Percentiles rank a stretch among this genome's conserved stretches.
Conservation (phyloP, 805 yeast species). For the Zygoascus flipseniorum region DNA sequence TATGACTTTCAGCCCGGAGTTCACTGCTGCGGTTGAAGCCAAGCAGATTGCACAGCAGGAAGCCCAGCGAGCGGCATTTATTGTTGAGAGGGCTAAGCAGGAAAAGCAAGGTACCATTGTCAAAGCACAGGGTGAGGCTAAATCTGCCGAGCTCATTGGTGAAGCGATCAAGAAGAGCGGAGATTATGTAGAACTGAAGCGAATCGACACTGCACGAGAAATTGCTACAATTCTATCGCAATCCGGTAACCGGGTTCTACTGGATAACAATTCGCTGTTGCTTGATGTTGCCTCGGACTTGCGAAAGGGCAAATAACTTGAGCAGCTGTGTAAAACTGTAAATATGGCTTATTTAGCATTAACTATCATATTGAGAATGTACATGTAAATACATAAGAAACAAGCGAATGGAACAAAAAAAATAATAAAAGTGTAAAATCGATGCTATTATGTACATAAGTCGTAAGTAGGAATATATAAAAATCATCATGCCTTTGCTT, state of each 20-base stretch:
- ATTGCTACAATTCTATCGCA: conserved; percentile 77
- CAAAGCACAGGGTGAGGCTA: conserved; percentile 97
- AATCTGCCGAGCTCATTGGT: conserved; percentile 96
- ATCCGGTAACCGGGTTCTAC: conserved; percentile 85
- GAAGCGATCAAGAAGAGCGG: conserved; percentile 95
- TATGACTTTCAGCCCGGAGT: conserved; percentile 97
- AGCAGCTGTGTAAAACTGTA: too few species aligned
- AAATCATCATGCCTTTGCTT: not conserved
- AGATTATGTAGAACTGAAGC: conserved; percentile 93
- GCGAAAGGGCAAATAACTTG: conserved; percentile 30
- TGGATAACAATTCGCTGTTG: conserved; percentile 87
- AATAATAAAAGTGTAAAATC: not conserved
- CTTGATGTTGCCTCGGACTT: conserved; percentile 81
- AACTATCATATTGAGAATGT: too few species aligned
- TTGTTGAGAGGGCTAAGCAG: conserved; percentile 94
- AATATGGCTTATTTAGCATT: too few species aligned
- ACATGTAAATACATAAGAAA: not conserved
- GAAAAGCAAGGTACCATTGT: conserved; percentile 97
- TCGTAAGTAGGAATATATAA: too few species aligned
- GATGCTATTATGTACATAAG: too few species aligned
- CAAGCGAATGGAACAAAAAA: not conserved
- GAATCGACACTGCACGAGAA: conserved; percentile 95
- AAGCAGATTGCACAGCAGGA: conserved; percentile 99
- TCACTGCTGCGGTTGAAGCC: conserved; percentile 95
- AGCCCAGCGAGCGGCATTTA: conserved; percentile 95